These are phyloP conservation scores for Colletotrichum sp. DNA, from an alignment of 2,329 filamentous ascomycete genomes.

Conservation along the genomic window DNA sequence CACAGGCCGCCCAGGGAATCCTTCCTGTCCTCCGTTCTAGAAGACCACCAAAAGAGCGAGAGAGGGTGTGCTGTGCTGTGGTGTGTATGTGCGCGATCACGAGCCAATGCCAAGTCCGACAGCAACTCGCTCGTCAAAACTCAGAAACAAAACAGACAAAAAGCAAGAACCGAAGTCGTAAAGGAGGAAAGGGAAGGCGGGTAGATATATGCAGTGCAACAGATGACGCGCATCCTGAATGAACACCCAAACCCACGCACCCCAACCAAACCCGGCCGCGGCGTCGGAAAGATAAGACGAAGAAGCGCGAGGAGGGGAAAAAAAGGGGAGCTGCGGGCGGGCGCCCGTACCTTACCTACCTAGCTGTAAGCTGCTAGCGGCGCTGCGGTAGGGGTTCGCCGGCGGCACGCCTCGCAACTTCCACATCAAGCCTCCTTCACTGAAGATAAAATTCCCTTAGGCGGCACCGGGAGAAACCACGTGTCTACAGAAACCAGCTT, in stretches of 20 bases:
- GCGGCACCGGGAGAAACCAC: neutral
- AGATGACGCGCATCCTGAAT: neutral
- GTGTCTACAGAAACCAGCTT: neutral
- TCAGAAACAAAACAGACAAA: neutral
- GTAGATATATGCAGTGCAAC: constrained; percentile 9
- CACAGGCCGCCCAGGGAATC: neutral
- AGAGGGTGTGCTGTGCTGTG: neutral
- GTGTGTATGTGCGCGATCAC: neutral
- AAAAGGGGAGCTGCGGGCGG: neutral
- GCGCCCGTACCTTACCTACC: neutral
- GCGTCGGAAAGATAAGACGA: constrained; percentile 5
- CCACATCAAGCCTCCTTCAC: neutral
- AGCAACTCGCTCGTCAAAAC: neutral
- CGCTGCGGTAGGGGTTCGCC: neutral
- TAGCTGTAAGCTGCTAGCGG: neutral
- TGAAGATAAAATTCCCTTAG: neutral
- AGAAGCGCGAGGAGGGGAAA: neutral
- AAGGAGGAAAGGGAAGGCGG: neutral
- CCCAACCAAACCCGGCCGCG: neutral
- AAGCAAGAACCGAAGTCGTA: neutral
- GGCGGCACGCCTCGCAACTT: neutral
- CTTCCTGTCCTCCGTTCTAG: neutral
- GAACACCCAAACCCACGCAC: neutral
- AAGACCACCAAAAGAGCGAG: neutral
- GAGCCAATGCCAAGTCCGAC: neutral